A percentile compares a stretch with the other conserved stretches of the same genome.
Evolutionary conservation across 805 yeast genomes (phyloP).

Genomic region (Vanderwaltozyma tropicalis): DNA sequence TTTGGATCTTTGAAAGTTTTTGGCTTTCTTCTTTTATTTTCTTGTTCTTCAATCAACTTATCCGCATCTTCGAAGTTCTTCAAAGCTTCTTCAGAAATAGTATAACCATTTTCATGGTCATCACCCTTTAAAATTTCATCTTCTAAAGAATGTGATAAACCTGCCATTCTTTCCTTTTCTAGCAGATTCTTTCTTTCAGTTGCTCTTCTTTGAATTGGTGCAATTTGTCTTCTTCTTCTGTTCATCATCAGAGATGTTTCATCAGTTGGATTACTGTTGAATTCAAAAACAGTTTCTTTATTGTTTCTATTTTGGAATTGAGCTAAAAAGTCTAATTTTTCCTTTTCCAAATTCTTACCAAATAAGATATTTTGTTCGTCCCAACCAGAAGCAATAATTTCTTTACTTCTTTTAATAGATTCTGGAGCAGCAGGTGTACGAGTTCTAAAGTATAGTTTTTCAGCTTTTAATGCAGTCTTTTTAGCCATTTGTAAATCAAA

Average conservation of each 20-base stretch:
- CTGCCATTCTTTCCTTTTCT: constrained; percentile 66
- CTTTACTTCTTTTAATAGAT: constrained; percentile 77
- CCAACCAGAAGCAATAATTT: constrained; percentile 69
- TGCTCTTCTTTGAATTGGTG: constrained; percentile 76
- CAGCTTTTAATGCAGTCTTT: constrained; percentile 78
- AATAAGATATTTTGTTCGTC: constrained; percentile 76
- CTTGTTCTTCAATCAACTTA: constrained; percentile 23
- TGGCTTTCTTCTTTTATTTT: constrained; percentile 17
- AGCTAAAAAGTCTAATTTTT: constrained; percentile 61
- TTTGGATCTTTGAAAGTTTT: constrained; percentile 65
- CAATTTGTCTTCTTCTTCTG: constrained; percentile 74
- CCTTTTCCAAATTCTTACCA: constrained; percentile 65
- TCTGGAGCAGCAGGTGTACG: constrained; percentile 79
- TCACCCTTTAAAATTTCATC: constrained; percentile 57
- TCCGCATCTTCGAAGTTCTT: constrained; percentile 34
- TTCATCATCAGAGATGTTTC: constrained; percentile 75
- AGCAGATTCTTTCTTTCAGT: constrained; percentile 55
- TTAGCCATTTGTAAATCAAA: constrained; percentile 57
- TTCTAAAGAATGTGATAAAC: constrained; percentile 60
- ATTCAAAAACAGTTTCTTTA: constrained; percentile 92
- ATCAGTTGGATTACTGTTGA: constrained; percentile 55
- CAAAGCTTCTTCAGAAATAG: constrained; percentile 33
- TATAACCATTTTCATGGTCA: constrained; percentile 38
- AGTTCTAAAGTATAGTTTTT: constrained; percentile 74
- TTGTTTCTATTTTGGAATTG: constrained; percentile 56